Evolutionary conservation across 176 grass and related monocot genomes (phyloP).

Genomic region (Thalia dealbata): DNA sequence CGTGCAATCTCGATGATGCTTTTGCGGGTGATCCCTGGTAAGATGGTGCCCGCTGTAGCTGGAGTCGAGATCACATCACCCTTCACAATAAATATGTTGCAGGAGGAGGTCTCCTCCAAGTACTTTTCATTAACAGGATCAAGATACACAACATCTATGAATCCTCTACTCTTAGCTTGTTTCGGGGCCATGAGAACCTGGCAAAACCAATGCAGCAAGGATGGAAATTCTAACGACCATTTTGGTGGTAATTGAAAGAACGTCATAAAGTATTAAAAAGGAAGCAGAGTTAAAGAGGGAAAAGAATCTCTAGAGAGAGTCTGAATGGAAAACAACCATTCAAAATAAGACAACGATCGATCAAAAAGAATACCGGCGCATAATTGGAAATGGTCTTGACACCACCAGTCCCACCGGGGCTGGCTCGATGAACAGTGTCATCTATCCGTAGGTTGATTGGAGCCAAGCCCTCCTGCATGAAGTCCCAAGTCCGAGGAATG

Average conservation of each 20-base stretch:
- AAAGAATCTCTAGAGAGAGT: no score
- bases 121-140: slow-evolving; percentile 68
- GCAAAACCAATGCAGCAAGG: background rate
- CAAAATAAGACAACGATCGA: background rate
- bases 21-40: slow-evolving; percentile 78
- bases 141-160: slow-evolving; percentile 83
- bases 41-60: slow-evolving; percentile 57
- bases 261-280: no score
- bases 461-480: slow-evolving; percentile 42
- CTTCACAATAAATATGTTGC: slow-evolving; percentile 87
- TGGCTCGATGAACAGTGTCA: slow-evolving; percentile 53
- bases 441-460: slow-evolving; percentile 60
- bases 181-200: slow-evolving; percentile 68
- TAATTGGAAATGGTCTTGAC: slow-evolving; percentile 95
- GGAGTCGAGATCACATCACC: slow-evolving; percentile 52
- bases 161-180: slow-evolving; percentile 60
- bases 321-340: no score
- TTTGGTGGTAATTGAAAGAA: no score
- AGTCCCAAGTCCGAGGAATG: no score
- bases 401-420: slow-evolving; percentile 70
- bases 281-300: no score
- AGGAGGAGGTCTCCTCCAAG: slow-evolving; percentile 80
- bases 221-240: no score
- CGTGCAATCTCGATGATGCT: slow-evolving; percentile 75
- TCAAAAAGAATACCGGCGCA: slow-evolving; percentile 42